phyloP scores from a whole-genome alignment of 176 grass and related monocot species.

The Otatea glauca region DNA sequence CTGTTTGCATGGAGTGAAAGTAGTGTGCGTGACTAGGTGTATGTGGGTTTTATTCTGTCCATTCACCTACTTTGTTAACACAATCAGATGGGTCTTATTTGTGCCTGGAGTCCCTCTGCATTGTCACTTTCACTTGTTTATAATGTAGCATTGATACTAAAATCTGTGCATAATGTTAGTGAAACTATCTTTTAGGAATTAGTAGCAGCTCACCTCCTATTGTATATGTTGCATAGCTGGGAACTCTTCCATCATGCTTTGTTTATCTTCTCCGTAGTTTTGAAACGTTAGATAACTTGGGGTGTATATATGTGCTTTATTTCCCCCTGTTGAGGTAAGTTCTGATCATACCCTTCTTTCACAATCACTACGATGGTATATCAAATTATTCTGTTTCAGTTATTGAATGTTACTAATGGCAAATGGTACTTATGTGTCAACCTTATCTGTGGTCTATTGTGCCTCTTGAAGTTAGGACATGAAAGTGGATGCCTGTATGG shows the following conservation, averaged over 20 bases:
- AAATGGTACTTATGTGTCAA: not conserved
- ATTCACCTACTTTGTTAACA: not conserved
- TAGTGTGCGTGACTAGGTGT: not conserved
- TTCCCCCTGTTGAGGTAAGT: not conserved
- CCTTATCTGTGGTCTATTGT: not conserved
- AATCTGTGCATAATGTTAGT: not conserved
- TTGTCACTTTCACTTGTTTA: not conserved
- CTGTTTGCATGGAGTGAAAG: not conserved
- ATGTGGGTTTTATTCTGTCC: not conserved
- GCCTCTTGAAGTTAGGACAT: not conserved
- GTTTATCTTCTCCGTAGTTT: not conserved
- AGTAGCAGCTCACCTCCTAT: not conserved
- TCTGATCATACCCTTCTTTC: not conserved
- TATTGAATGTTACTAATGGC: slow-evolving; percentile 21
- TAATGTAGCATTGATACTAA: not conserved
- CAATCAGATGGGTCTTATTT: not conserved
- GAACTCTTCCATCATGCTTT: not conserved
- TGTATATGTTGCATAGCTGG: not conserved
- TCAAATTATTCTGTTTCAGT: not conserved
- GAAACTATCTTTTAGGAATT: not conserved
- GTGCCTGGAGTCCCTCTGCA: not conserved
- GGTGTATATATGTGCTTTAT: not conserved
- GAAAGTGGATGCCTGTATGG: not conserved
- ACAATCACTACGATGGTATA: not conserved
- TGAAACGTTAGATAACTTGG: not conserved